Percentiles rank a stretch among this genome's conserved stretches.
These are phyloP conservation scores for Lachnellula cervina DNA, from an alignment of 2,329 filamentous ascomycete genomes.

Conservation along the genomic window DNA sequence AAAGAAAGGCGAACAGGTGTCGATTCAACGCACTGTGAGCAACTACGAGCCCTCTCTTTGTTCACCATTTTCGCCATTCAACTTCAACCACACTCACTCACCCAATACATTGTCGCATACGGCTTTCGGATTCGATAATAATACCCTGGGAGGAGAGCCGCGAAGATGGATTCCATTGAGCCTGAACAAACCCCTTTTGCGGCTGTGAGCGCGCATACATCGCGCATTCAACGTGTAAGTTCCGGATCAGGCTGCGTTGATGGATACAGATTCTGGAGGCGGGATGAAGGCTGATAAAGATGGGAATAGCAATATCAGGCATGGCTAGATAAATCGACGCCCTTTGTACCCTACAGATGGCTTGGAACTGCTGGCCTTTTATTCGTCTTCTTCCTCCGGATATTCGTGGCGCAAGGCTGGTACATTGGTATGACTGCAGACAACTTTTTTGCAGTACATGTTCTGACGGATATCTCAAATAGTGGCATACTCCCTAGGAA, in stretches of 20 bases:
- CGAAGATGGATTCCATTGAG: conserved; percentile 75
- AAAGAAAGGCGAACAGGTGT: conserved; percentile 17
- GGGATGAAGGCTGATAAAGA: conserved; percentile 15
- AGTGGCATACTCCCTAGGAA: conserved; percentile 97
- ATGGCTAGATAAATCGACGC: conserved; percentile 89
- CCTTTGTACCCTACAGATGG: conserved; percentile 88
- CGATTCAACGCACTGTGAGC: conserved; percentile 6
- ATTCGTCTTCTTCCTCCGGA: conserved; percentile 78
- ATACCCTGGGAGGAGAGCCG: not conserved
- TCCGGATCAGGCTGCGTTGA: not conserved
- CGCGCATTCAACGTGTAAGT: conserved; percentile 65
- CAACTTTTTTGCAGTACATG: conserved; percentile 5
- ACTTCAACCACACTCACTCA: conserved; percentile 2
- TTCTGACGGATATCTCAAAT: conserved; percentile 7
- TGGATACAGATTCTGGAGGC: not conserved
- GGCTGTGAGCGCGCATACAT: conserved; percentile 81
- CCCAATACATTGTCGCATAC: not conserved
- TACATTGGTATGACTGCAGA: conserved; percentile 71
- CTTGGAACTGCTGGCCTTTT: conserved; percentile 72
- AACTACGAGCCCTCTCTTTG: conserved; percentile 8
- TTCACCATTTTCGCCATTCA: conserved; percentile 4
- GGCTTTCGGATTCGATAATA: not conserved
- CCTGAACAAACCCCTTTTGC: conserved; percentile 89
- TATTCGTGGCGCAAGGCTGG: conserved; percentile 93
- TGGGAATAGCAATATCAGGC: conserved; percentile 77